Evolutionary conservation across 345 rosid species (phyloP).

Genomic region (Corymbia maculata): DNA sequence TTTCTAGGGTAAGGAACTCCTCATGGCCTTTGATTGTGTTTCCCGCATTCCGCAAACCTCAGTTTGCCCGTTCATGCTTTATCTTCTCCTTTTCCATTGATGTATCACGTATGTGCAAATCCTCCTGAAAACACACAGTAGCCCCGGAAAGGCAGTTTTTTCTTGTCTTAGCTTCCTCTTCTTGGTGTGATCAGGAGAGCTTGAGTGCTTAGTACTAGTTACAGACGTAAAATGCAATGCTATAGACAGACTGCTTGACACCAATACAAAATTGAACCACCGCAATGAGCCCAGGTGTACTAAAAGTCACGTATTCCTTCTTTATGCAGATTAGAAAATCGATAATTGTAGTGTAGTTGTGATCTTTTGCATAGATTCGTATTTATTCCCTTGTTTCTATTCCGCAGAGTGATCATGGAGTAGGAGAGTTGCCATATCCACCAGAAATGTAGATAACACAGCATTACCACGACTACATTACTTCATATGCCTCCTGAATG

Average conservation of each 20-base stretch:
- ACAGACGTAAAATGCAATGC: background rate
- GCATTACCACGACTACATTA: slow-evolving; percentile 59
- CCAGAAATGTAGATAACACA: slow-evolving; percentile 29
- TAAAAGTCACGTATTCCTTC: background rate
- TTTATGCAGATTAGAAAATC: background rate
- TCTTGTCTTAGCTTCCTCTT: background rate
- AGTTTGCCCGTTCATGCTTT: background rate
- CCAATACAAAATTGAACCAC: background rate
- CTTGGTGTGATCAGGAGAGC: background rate
- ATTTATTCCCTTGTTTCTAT: background rate
- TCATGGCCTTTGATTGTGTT: background rate
- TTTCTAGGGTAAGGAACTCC: background rate
- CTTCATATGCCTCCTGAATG: slow-evolving; percentile 79
- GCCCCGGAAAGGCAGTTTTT: background rate
- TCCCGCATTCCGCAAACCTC: background rate
- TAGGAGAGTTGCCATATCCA: slow-evolving; percentile 39
- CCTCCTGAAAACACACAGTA: background rate
- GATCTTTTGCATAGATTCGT: background rate
- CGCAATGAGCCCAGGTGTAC: background rate
- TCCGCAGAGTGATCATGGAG: slow-evolving; percentile 67
- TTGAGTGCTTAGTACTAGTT: background rate
- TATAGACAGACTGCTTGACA: background rate
- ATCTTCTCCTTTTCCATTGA: background rate
- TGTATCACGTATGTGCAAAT: background rate
- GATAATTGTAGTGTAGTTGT: background rate